phyloP scores from a whole-genome alignment of 2,329 filamentous ascomycete species.

The Penicillium sp. region DNA sequence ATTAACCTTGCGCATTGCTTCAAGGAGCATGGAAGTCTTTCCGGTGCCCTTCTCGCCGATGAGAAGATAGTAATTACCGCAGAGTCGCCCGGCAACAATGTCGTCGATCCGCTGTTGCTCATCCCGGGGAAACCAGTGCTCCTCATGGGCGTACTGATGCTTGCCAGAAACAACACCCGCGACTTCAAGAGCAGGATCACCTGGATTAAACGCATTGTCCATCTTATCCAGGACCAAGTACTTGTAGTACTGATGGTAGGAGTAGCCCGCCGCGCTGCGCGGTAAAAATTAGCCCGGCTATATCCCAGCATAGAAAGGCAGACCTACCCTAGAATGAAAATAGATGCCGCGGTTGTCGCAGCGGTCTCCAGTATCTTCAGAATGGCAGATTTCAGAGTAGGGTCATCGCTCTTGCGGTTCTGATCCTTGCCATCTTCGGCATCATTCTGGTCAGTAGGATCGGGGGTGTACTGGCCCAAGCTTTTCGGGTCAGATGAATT shows the following conservation, averaged over 20 bases:
- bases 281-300: neutral
- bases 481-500: conserved; percentile 23
- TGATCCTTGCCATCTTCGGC: conserved; percentile 25
- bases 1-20: conserved; percentile 89
- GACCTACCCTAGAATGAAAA: conserved; percentile 60
- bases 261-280: conserved; percentile 59
- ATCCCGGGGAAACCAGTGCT: conserved; percentile 75
- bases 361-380: conserved; percentile 68
- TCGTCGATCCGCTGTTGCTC: conserved; percentile 76
- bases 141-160: conserved; percentile 39
- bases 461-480: conserved; percentile 21
- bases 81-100: conserved; percentile 69
- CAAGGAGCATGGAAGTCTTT: conserved; percentile 93
- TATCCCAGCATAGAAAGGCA: neutral
- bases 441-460: conserved; percentile 30
- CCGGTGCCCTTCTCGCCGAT: conserved; percentile 95
- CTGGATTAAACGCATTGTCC: conserved; percentile 81
- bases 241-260: conserved; percentile 83
- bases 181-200: conserved; percentile 80
- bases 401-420: conserved; percentile 24
- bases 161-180: conserved; percentile 53
- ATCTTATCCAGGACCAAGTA: conserved; percentile 87
- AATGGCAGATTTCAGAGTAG: conserved; percentile 36
- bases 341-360: conserved; percentile 69
- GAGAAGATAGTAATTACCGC: conserved; percentile 84